Percentiles rank a stretch among this genome's conserved stretches.
Conservation (phyloP, 2,329 filamentous ascomycete genomes). For the Cladophialophora bantiana region DNA sequence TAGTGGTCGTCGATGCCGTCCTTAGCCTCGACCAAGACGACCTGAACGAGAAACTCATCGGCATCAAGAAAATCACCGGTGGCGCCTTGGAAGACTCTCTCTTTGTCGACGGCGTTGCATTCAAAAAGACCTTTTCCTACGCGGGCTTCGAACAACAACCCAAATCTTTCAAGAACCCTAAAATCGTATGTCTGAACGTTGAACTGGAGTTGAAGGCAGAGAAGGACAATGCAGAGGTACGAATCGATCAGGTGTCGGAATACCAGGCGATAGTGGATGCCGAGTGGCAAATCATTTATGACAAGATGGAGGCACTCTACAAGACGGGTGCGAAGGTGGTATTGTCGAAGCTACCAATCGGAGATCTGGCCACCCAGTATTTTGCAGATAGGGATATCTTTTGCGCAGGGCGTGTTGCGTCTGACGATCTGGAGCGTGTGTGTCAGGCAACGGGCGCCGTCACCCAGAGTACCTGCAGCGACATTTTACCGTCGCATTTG, state of each 20-base stretch:
- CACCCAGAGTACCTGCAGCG: conserved; percentile 93
- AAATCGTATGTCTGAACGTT: conserved; percentile 97
- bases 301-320: conserved; percentile 95
- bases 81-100: conserved; percentile 94
- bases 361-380: conserved; percentile 91
- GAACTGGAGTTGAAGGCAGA: conserved; percentile 98
- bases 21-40: conserved; percentile 95
- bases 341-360: conserved; percentile 94
- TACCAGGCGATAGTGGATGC: conserved; percentile 99
- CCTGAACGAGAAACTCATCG: conserved; percentile 96
- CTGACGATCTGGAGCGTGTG: conserved; percentile 94
- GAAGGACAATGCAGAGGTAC: conserved; percentile 98
- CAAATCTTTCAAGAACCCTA: conserved; percentile 91
- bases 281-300: conserved; percentile 99
- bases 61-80: conserved; percentile 97
- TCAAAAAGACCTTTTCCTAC: conserved; percentile 99
- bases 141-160: conserved; percentile 99
- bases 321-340: conserved; percentile 97
- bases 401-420: conserved; percentile 90
- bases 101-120: conserved; percentile 96
- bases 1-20: conserved; percentile 97
- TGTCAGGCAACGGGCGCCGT: conserved; percentile 93
- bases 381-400: conserved; percentile 98
- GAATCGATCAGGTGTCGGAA: conserved; percentile 97
- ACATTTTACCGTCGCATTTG: conserved; percentile 87